Evolutionary conservation across 2,329 filamentous ascomycete species (phyloP).

Genomic region (Colletotrichum phormii): DNA sequence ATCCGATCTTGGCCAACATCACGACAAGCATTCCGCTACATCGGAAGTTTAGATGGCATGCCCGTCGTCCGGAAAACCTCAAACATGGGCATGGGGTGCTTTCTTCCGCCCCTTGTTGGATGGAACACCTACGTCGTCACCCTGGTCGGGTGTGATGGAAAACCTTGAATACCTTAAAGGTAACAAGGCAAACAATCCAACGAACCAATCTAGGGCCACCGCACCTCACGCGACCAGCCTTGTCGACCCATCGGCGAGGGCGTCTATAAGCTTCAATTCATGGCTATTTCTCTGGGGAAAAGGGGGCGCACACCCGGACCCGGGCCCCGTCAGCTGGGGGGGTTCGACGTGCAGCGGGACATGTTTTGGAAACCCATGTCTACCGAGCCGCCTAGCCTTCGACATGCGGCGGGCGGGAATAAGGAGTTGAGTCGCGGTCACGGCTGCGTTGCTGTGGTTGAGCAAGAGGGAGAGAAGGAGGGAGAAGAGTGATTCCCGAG

Average conservation of each 20-base stretch:
- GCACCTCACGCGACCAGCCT: not conserved
- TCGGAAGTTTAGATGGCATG: constrained; percentile 23
- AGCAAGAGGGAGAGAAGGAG: no score
- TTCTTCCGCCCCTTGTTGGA: not conserved
- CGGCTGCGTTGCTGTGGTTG: not conserved
- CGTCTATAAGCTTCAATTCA: constrained; percentile 26
- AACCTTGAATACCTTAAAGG: not conserved
- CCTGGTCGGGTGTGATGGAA: not conserved
- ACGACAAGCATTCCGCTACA: constrained; percentile 21
- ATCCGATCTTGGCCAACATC: constrained; percentile 6
- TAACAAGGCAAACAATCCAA: not conserved
- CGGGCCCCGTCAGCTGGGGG: not conserved
- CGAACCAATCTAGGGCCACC: not conserved
- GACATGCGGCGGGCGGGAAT: not conserved
- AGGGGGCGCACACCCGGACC: not conserved
- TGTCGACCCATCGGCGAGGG: not conserved
- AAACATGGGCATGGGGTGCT: not conserved
- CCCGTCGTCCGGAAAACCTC: constrained; percentile 1
- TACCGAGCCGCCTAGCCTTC: not conserved
- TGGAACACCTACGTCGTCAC: not conserved
- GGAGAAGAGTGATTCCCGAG: no score
- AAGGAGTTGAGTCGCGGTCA: constrained; percentile 14
- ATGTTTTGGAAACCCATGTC: constrained; percentile 19
- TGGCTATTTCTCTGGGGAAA: constrained; percentile 2
- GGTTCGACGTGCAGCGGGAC: constrained; percentile 5